Evolutionary conservation across 2,329 filamentous ascomycete genomes (phyloP), one percentile per base, ranked within the genome.

Genomic region (Trichoderma gracile): DNA sequence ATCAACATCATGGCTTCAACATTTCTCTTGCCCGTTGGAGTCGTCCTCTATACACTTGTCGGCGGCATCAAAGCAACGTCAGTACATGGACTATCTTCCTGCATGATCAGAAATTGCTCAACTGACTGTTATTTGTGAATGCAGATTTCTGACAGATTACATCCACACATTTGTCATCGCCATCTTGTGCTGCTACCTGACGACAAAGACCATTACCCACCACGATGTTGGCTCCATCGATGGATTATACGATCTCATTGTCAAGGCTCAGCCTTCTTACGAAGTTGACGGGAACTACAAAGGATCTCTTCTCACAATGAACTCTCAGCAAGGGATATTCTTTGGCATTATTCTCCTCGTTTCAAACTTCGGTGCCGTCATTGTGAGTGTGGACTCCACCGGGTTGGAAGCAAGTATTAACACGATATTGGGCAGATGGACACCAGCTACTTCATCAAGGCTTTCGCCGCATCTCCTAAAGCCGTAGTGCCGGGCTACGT

Each of bases 1-100:
- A 61, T 61, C 14, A 47, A 61, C 49, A 53, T 61, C 1, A 61
- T 61, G 57, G 57, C 57, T 14, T 61, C 57, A 21, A 61, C 57
- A 1, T 61, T 52, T 1, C 57, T 61, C 1, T 45, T 61, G 3
- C 57, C 57, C 1, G 57, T 61, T 1, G 57, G 57, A 14, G 47
- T 61, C 17, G 57, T 61, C 3, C 8, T 61, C 5, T 61, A 61
- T 23, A 61, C 57, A 14, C 47, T 61, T 1, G 46, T 61, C 5
- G 57, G 57, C 7, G 57, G 57, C n/a, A 61, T 61, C 2, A 61
- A 61, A 45, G 57, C 57, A 21, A 61, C 57, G 57, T 61, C 10
- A 3, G 57, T 61, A 12, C n/a, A n/a, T n/a, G n/a, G n/a, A n/a
- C 12, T 23, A 3, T 12, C 8, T 1, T 4, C 17, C 15, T 5